A percentile compares a stretch with the other conserved stretches of the same genome.
Evolutionary conservation across 495 filamentous ascomycete genomes (phyloP).

Genomic region (Neurospora sp.): DNA sequence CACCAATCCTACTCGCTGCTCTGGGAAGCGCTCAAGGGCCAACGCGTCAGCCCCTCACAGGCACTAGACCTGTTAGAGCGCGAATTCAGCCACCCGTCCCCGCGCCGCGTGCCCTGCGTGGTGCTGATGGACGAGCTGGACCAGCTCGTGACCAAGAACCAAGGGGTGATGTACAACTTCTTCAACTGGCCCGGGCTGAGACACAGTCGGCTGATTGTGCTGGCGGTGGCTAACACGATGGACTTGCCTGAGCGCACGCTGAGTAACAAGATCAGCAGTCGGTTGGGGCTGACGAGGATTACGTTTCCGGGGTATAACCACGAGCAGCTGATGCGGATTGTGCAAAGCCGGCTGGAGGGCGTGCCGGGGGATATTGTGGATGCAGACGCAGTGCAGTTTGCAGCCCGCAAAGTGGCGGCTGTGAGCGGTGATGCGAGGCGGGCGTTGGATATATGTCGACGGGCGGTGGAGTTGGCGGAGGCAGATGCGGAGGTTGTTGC

Average conservation of each 20-base stretch:
- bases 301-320: slow-evolving; percentile 97
- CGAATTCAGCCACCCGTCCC: slow-evolving; percentile 84
- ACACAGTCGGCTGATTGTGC: slow-evolving; percentile 85
- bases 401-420: slow-evolving; percentile 89
- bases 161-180: slow-evolving; percentile 99
- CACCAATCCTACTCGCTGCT: slow-evolving; percentile 92
- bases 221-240: slow-evolving; percentile 99
- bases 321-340: slow-evolving; percentile 95
- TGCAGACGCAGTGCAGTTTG: slow-evolving; percentile 90
- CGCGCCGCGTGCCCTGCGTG: slow-evolving; percentile 86
- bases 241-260: slow-evolving; percentile 94
- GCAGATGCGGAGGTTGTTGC: slow-evolving; percentile 54
- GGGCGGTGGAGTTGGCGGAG: slow-evolving; percentile 94
- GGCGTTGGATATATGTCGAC: slow-evolving; percentile 88
- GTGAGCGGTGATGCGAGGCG: slow-evolving; percentile 90
- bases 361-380: slow-evolving; percentile 88
- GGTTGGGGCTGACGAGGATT: slow-evolving; percentile 81
- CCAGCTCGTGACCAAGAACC: slow-evolving; percentile 93
- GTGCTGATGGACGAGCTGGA: slow-evolving; percentile 99
- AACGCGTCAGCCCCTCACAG: slow-evolving; percentile 85
- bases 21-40: slow-evolving; percentile 91
- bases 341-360: slow-evolving; percentile 75
- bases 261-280: slow-evolving; percentile 93
- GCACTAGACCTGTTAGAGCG: slow-evolving; percentile 82
- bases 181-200: slow-evolving; percentile 98